Base-by-base conservation (phyloP, 2,329 filamentous ascomycete genomes). In the Grosmannia huntii region DNA sequence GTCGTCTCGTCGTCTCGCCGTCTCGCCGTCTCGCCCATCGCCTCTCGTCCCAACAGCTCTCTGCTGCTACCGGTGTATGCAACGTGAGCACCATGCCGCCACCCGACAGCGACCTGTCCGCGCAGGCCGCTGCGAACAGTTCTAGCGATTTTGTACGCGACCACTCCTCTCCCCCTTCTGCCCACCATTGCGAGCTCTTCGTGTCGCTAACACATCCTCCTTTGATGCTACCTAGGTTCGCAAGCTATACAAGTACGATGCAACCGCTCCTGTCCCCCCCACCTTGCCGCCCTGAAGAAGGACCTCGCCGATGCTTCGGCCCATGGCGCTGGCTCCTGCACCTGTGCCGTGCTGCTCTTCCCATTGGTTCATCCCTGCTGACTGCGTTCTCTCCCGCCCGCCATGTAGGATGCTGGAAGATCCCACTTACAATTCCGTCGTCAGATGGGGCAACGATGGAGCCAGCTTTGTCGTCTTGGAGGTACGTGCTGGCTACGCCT, bases 391-490 rank as follows among this genome's bases (percentile, higher is more conserved):
- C 9, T 23, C n/a, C 16, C 38, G 19, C 63, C 60, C 65, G 62
- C 59, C 65, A 60, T 61, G 57, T 69, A 95, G 90, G 71, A 99
- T 99, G 94, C 78, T 99, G 67, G 92, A 97, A 73, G 95, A 95
- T 68, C 91, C 91, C 41, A 86, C 89, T 57, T 95, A 99, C 71
- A 85, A 91, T 66, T 86, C 87, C 61, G 91, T 97, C 61, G 94
- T 97, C 54, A 82, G 92, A 73, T 99, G 94, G 94, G 91, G 91
- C 60, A 90, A 95, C 65, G 86, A 91, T 63, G 91, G 90, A 57
- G 89, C 96, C 68, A 96, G 90, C 65, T 99, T 99, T 69, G 92
- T 99, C 60, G 95, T 99, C 55, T 78, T 97, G 57, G 94, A 99
- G 83, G 94, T 96, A 79, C 58, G 78, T 66, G 23, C 11, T n/a